Conservation (phyloP, 129 eudicot species). For the Calendula officinalis region DNA sequence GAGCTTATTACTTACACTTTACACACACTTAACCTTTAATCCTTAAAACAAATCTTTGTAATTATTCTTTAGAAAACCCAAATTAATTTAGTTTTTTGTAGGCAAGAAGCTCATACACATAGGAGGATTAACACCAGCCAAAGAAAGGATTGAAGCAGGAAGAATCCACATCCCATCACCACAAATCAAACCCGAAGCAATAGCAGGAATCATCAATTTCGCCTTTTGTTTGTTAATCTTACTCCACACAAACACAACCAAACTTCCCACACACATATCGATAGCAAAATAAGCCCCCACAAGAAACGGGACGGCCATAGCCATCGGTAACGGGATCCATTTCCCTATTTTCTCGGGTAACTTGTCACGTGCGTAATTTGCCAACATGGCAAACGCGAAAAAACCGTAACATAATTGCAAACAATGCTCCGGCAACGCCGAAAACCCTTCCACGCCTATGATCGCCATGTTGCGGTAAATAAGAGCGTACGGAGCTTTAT, state of each 20-base stretch:
- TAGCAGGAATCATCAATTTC: slow-evolving; percentile 60
- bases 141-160: slow-evolving; percentile 66
- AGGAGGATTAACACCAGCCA: slow-evolving; percentile 61
- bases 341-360: slow-evolving; percentile 36
- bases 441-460: slow-evolving; percentile 76
- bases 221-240: slow-evolving; percentile 54
- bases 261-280: slow-evolving; percentile 81
- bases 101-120: slow-evolving; percentile 70
- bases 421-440: slow-evolving; percentile 70
- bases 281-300: slow-evolving; percentile 85
- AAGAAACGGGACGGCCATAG: slow-evolving; percentile 86
- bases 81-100: background rate
- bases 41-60: no score
- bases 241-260: slow-evolving; percentile 66
- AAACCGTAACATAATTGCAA: slow-evolving; percentile 73
- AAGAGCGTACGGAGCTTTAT: slow-evolving; percentile 71
- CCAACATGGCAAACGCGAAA: slow-evolving; percentile 59
- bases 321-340: slow-evolving; percentile 84
- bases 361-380: slow-evolving; percentile 53
- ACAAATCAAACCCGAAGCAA: slow-evolving; percentile 48
- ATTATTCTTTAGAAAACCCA: no score
- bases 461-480: slow-evolving; percentile 86
- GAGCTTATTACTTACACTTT: no score
- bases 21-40: no score
- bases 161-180: slow-evolving; percentile 73